Evolutionary conservation across 2,329 filamentous ascomycete genomes (phyloP).

Genomic region (Microdochium paspali): DNA sequence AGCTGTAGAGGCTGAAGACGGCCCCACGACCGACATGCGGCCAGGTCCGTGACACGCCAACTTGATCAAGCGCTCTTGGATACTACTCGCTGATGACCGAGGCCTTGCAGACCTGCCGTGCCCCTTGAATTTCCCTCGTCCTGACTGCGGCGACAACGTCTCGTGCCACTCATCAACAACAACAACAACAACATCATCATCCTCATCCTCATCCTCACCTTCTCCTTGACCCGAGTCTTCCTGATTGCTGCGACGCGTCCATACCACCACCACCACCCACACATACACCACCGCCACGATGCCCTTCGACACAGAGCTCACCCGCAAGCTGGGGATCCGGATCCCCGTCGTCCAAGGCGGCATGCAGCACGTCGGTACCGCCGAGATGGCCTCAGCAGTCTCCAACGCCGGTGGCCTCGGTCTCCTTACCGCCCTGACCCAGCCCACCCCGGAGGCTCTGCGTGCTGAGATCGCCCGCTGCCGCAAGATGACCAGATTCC

Average conservation of each 20-base stretch:
- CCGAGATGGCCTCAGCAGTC: conserved; percentile 67
- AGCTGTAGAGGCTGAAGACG: not conserved
- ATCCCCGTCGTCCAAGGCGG: conserved; percentile 76
- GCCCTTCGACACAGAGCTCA: conserved; percentile 50
- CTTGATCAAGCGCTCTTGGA: no score
- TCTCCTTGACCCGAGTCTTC: no score
- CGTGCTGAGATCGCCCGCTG: conserved; percentile 88
- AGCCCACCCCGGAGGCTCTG: conserved; percentile 83
- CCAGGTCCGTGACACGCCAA: no score
- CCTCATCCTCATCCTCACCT: no score
- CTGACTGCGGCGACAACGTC: no score
- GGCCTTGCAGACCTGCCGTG: no score
- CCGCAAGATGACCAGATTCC: conserved; percentile 65
- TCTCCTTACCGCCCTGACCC: conserved; percentile 81
- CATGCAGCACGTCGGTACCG: conserved; percentile 81
- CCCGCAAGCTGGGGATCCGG: conserved; percentile 46
- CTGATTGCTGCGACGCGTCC: not conserved
- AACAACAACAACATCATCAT: no score
- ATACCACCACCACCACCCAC: not conserved
- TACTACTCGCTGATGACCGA: no score
- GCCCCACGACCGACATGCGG: no score
- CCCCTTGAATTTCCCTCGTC: no score
- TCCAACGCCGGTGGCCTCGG: conserved; percentile 77
- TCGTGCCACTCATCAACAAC: no score
- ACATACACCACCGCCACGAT: conserved; percentile 22